phyloP scores from a whole-genome alignment of 2,329 filamentous ascomycete species.

The Teratosphaeria pseudoeucalypti region DNA sequence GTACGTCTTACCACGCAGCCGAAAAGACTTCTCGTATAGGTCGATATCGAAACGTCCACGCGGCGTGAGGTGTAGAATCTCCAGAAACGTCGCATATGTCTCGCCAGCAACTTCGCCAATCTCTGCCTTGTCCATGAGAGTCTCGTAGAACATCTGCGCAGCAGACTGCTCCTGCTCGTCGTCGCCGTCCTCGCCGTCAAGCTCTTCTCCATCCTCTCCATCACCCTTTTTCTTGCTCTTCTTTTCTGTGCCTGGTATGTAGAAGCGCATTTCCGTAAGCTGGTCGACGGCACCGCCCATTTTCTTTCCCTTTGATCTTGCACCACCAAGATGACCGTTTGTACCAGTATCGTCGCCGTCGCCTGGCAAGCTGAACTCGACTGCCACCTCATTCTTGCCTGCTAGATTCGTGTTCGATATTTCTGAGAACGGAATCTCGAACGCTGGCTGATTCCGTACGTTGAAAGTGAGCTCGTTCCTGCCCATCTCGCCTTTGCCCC shows the following conservation, averaged over 20 bases:
- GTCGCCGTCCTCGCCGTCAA: constrained; percentile 44
- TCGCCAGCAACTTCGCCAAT: constrained; percentile 98
- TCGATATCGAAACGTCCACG: constrained; percentile 99
- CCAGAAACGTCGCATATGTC: constrained; percentile 92
- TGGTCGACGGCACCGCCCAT: constrained; percentile 82
- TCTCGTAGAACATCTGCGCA: constrained; percentile 95
- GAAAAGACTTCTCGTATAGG: constrained; percentile 97
- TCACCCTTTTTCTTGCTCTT: constrained; percentile 60
- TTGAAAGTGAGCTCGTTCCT: constrained; percentile 94
- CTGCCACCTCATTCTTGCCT: constrained; percentile 92
- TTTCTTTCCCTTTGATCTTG: constrained; percentile 71
- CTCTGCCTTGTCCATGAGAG: constrained; percentile 94
- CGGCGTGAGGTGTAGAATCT: constrained; percentile 92
- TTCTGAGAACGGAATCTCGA: constrained; percentile 94
- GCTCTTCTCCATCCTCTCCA: constrained; percentile 59
- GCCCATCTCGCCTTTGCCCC: constrained; percentile 95
- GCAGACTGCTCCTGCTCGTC: constrained; percentile 75
- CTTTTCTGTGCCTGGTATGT: constrained; percentile 83
- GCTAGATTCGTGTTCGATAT: constrained; percentile 96
- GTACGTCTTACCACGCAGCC: constrained; percentile 95
- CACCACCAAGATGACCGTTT: constrained; percentile 64
- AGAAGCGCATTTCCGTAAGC: constrained; percentile 97
- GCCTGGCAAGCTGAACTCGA: constrained; percentile 75
- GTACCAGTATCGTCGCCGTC: constrained; percentile 62
- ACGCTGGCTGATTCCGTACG: constrained; percentile 90